Base-by-base conservation (phyloP, 345 rosid genomes). In the Dipteronia sinensis region DNA sequence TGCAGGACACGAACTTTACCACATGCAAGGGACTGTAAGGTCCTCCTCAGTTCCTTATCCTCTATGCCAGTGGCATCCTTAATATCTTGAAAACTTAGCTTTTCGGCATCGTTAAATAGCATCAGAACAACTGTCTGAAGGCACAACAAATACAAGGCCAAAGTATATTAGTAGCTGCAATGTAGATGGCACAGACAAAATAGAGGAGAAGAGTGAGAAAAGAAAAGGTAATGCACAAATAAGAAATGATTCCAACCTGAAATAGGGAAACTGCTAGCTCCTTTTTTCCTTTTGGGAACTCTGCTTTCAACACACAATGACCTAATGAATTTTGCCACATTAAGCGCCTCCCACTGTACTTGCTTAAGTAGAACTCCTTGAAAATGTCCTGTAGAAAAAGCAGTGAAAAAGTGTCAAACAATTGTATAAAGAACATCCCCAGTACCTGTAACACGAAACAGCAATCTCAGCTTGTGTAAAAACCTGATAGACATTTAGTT, bases 251-350 rank as follows among this genome's bases (percentile, higher is more conserved):
- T 88, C 92, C 75, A 67, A 90, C 98, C 98, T 96, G 99, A 86
- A 96, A 94, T 15, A 96, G 85, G 77, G 99, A 96, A 83, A 96
- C 99, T 19, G 97, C 95, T 77, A 96, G 90, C 91, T 96, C 99
- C 88, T 92, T 96, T 86, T 85, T 96, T 72, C 95, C 98, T 85
- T 85, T 94, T 0, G 93, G 86, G 79, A 94, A 96, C 72, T 96
- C 94, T 55, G 95, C 93, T 83, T 94, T 96, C 84, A 96, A 81
- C 65, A 96, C 99, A 83, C 99, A 96, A 76, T 96, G 97, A 69
- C 98, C 98, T 85, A 96, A 84, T 67, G 98, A 96, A 77, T 92
- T 92, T 81, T 96, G 98, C 98, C 97, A 96, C 99, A 96, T 96
- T 82, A 96, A 81, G 74, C 97, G 95, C 80, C 99, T 92, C 20